A percentile compares a stretch with the other conserved stretches of the same genome.
These are phyloP conservation scores for Phellinidium pouzarii DNA, from an alignment of 1,284 basidiomycete species.

Conservation along the genomic window DNA sequence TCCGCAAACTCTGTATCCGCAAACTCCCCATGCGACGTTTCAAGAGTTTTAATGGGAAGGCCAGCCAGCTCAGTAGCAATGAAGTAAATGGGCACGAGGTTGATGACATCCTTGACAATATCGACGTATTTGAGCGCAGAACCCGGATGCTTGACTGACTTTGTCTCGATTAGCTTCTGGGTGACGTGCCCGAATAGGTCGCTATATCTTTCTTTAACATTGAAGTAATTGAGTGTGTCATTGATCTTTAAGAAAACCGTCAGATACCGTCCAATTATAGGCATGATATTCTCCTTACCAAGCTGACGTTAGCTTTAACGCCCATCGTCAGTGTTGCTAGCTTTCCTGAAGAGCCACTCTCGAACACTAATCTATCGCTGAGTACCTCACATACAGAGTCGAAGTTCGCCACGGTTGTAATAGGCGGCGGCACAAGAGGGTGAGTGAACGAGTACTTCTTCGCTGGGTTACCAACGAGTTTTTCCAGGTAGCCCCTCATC, in stretches of 20 bases:
- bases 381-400: constrained; percentile 34
- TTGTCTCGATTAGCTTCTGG: constrained; percentile 30
- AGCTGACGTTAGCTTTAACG: constrained; percentile 12
- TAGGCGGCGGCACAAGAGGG: constrained; percentile 29
- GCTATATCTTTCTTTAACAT: constrained; percentile 22
- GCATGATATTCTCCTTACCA: constrained; percentile 18
- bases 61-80: constrained; percentile 55
- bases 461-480: constrained; percentile 27
- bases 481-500: constrained; percentile 34
- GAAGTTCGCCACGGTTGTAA: constrained; percentile 27
- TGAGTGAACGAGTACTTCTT: constrained; percentile 43
- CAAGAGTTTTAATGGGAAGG: constrained; percentile 52
- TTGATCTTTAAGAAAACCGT: constrained; percentile 3
- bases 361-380: constrained; percentile 25
- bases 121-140: constrained; percentile 43
- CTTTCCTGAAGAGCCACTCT: constrained; percentile 29
- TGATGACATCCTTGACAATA: constrained; percentile 67
- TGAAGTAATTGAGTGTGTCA: constrained; percentile 4
- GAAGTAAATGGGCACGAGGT: constrained; percentile 60
- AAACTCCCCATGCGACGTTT: constrained; percentile 40
- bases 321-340: constrained; percentile 21
- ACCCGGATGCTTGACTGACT: constrained; percentile 26
- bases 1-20: constrained; percentile 44
- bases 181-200: constrained; percentile 35
- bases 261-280: constrained; percentile 16